Base-by-base conservation (phyloP, 108 stramenopile genomes). In the Fragilaria crotonensis region DNA sequence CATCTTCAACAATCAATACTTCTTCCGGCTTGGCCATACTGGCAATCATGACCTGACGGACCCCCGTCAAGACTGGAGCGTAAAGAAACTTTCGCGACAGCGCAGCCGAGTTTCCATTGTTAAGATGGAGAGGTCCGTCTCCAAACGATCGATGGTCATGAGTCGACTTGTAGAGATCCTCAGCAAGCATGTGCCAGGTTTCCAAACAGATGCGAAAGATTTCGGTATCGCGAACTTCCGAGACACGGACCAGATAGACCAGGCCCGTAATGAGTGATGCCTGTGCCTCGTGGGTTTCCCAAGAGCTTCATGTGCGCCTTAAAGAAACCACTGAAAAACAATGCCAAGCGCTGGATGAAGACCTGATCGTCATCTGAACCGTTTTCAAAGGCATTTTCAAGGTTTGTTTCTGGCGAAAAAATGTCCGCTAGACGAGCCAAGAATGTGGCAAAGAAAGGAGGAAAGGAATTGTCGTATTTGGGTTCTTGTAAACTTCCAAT, bases 21-120 rank as follows among this genome's bases (percentile, higher is more conserved):
- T 99, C 99, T 66, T 99, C 97, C n/a, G 99, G 99, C 67, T 98
- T 98, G 59, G 96, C 96, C 99, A 99, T 99, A 63, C 85, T 92
- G 23, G 88, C 80, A 70, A 98, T 98, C 83, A 98, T 90, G 21
- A 99, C 96, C 26, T 84, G 80, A 33, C 97, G 91, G 4, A 96
- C 90, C 17, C 90, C 90, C 18, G 82, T 85, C 32, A 97, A 73
- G 30, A 98, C 79, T 5, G 76, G 74, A n/a, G 71, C 80, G 58
- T 97, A 96, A 54, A 89, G 67, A 51, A 71, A 84, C 50, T 95
- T 90, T 23, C 89, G 75, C 30, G 77, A 78, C 1, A 62, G 66
- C 22, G 55, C 60, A 25, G 11, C 2, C 60, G 27, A 30, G 21
- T 22, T 48, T 33, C 68, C 73, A 45, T 64, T 66, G 50, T 80